phyloP scores from a whole-genome alignment of 2,329 filamentous ascomycete genomes.

The Cladosporium velox region DNA sequence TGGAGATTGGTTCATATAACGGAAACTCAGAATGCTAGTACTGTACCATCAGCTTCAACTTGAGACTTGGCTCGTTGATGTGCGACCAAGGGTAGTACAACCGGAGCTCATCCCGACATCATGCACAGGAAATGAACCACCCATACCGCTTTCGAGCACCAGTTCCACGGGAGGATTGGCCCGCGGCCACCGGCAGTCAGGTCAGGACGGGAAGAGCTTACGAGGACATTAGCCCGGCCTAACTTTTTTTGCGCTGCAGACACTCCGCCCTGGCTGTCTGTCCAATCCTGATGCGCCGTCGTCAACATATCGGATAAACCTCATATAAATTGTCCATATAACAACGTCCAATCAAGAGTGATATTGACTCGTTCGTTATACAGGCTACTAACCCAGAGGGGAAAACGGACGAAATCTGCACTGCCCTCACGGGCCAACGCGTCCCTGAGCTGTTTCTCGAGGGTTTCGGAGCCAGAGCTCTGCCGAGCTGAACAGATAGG shows the following conservation, averaged over 20 bases:
- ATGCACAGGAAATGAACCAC: not conserved
- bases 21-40: not conserved
- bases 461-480: not conserved
- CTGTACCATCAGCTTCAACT: not conserved
- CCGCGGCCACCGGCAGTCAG: not conserved
- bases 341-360: not conserved
- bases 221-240: not conserved
- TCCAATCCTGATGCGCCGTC: not conserved
- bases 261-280: not conserved
- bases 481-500: not conserved
- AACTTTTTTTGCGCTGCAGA: not conserved
- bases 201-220: not conserved
- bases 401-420: not conserved
- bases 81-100: not conserved
- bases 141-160: not conserved
- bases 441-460: not conserved
- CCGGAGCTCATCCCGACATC: not conserved
- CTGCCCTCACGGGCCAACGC: not conserved
- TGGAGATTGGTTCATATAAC: not conserved
- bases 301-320: not conserved
- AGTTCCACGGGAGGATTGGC: not conserved
- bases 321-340: not conserved
- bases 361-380: not conserved
- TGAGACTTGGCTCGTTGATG: not conserved
- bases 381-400: not conserved